Conservation (phyloP, 225 moss, liverwort and hornwort genomes). For the Polytrichum formosum region DNA sequence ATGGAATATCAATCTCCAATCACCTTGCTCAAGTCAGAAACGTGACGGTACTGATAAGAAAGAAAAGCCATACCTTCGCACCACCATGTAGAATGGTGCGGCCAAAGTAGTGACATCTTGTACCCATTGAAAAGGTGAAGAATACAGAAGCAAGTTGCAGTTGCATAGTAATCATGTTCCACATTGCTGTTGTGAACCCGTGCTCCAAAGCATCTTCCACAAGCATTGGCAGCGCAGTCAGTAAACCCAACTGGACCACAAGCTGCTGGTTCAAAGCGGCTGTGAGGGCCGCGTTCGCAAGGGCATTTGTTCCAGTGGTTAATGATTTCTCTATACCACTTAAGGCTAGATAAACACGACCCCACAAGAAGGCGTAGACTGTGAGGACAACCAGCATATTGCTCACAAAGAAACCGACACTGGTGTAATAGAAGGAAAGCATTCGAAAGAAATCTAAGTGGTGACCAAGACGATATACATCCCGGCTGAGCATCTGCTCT, state of each 20-base stretch:
- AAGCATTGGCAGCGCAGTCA: constrained; percentile 94
- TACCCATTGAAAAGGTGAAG: constrained; percentile 98
- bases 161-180: constrained; percentile 91
- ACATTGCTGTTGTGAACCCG: constrained; percentile 81
- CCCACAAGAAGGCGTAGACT: constrained; percentile 86
- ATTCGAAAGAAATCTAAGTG: constrained; percentile 94
- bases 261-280: constrained; percentile 91
- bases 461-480: constrained; percentile 93
- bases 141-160: constrained; percentile 91
- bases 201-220: constrained; percentile 89
- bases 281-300: constrained; percentile 67
- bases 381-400: constrained; percentile 92
- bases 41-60: neutral
- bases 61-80: constrained; percentile 59
- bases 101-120: constrained; percentile 88
- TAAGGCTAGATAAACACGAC: constrained; percentile 88
- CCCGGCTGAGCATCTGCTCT: constrained; percentile 95
- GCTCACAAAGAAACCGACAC: constrained; percentile 87
- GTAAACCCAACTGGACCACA: constrained; percentile 86
- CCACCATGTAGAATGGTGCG: constrained; percentile 95
- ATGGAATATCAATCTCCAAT: too few species aligned
- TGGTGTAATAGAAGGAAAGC: constrained; percentile 95
- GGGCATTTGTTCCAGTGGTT: constrained; percentile 32
- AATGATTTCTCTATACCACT: constrained; percentile 88
- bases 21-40: too few species aligned